A percentile compares a stretch with the other conserved stretches of the same genome.
Conservation (phyloP, 2,329 filamentous ascomycete species). For the Hypoxylon sp. region DNA sequence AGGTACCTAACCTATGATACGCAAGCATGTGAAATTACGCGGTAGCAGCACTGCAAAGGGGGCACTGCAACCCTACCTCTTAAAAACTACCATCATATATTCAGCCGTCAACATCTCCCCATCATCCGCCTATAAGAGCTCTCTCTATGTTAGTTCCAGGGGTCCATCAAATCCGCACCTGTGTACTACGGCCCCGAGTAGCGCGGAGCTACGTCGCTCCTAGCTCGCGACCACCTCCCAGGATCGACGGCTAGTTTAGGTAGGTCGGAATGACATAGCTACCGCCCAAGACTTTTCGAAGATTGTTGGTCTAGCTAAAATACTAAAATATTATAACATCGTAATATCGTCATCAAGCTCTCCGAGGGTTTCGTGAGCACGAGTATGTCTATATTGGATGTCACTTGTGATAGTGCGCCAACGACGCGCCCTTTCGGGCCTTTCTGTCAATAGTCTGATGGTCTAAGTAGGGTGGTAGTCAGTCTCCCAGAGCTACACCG, state of each 20-base stretch:
- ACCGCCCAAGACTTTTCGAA: neutral
- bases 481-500: conserved; percentile 18
- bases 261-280: conserved; percentile 20
- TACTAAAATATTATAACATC: neutral
- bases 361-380: neutral
- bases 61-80: neutral
- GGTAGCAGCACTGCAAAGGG: neutral
- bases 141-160: neutral
- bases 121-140: conserved; percentile 6
- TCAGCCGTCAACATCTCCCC: neutral
- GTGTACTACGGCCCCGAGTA: neutral
- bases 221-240: neutral
- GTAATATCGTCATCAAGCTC: neutral
- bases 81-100: conserved; percentile 9
- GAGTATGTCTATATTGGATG: conserved; percentile 3
- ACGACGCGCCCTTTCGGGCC: conserved; percentile 21
- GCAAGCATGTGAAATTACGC: conserved; percentile 4
- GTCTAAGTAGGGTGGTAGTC: neutral
- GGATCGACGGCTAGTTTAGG: conserved; percentile 32
- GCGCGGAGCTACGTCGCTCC: conserved; percentile 17
- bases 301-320: neutral
- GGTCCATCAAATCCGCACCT: neutral
- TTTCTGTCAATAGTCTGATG: neutral
- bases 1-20: neutral
- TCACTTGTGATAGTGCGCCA: neutral